Evolutionary conservation across 768 basidiomycete species (phyloP), one percentile per base, ranked within the genome.

Genomic region (Mycena kentingensis): DNA sequence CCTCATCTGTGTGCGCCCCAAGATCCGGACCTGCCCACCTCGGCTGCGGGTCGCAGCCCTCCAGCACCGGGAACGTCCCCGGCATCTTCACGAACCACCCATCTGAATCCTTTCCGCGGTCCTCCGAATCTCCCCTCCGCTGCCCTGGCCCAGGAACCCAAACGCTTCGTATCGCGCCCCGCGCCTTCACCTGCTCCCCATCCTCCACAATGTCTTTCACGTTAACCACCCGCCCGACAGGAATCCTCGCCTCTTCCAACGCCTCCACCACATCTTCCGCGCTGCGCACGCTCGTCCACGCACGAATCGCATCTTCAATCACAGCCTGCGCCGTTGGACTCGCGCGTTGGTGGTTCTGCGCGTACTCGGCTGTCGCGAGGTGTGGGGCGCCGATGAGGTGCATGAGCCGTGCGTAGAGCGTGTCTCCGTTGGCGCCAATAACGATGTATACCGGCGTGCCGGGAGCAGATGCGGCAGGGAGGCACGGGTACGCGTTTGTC

Each of bases 401-500:
- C 87, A 88, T 89, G 53, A 87, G 72, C 4, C 83, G 80, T 52
- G 70, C 77, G 72, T 88, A 88, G 63, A 88, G 77, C 3, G 81
- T 76, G 65, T 88, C 87, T 0, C 83, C 84, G 58, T 88, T 88
- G 24, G 83, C 85, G 31, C 85, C 86, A 58, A 88, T 86, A 59
- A 88, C 83, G 47, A 87, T 73, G 62, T 83, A 88, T 4, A 76
- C 74, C 0, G 79, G 79, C 0, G 68, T 66, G 2, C 60, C 52
- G 2, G 77, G 73, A 0, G 77, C 53, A 29, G 72, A 54, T 13
- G 73, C 67, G 11, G 77, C 70, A 7, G 84, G 77, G 22, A 76
- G 71, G 67, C 85, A 87, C 3, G 85, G 85, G 63, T 86, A 87
- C 4, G 85, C 85, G 59, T 88, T 88, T 10, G 85, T 87, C 1